phyloP scores from a whole-genome alignment of 768 basidiomycete species.

The Solioccasus polychromus region DNA sequence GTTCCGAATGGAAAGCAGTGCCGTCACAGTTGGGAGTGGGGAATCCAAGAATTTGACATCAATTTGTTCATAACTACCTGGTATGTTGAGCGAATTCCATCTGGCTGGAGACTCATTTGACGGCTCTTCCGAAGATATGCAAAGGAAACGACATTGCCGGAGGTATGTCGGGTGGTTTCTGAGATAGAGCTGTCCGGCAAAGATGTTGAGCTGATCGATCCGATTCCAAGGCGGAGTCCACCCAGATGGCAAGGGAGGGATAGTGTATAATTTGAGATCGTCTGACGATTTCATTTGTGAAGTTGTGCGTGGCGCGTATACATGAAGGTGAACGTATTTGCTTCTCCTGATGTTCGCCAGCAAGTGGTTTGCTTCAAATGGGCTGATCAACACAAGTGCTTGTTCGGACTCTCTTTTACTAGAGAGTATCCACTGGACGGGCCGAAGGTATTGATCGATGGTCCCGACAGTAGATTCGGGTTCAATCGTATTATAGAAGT shows the following conservation, averaged over 20 bases:
- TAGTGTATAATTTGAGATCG: constrained; percentile 12
- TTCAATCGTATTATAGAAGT: constrained; percentile 15
- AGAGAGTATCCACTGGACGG: constrained; percentile 24
- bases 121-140: constrained; percentile 6
- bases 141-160: constrained; percentile 21
- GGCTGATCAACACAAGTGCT: constrained; percentile 22
- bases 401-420: not conserved
- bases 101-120: not conserved
- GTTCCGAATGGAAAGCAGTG: constrained; percentile 26
- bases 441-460: constrained; percentile 15
- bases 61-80: constrained; percentile 1
- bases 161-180: constrained; percentile 4
- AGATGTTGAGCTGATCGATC: constrained; percentile 15
- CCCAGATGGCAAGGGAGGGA: constrained; percentile 4
- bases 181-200: too few species aligned
- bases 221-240: constrained; percentile 1
- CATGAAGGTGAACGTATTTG: constrained; percentile 35
- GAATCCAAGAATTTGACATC: constrained; percentile 27
- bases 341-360: constrained; percentile 35
- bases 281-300: constrained; percentile 37
- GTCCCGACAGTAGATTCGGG: not conserved
- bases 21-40: constrained; percentile 29
- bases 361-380: constrained; percentile 37
- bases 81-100: constrained; percentile 1
- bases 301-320: constrained; percentile 39